phyloP scores from a whole-genome alignment of 1,284 basidiomycete genomes.

The Ustilago shanxiensis region DNA sequence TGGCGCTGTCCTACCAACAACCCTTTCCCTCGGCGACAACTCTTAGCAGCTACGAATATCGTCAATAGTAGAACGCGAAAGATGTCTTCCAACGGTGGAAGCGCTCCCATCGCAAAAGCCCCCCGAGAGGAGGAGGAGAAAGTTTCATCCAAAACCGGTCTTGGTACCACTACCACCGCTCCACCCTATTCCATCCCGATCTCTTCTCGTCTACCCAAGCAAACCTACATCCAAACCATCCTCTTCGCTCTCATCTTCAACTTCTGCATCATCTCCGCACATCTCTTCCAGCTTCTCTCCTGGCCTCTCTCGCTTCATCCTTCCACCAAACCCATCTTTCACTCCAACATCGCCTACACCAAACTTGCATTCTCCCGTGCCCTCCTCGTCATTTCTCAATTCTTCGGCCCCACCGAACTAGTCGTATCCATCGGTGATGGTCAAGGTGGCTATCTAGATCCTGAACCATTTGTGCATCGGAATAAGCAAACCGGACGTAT shows the following conservation, averaged over 20 bases:
- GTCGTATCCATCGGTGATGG: conserved; percentile 58
- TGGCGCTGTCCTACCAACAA: not conserved
- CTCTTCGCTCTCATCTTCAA: conserved; percentile 59
- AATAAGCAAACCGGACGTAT: conserved; percentile 47
- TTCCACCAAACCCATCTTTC: conserved; percentile 34
- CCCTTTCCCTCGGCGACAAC: not conserved
- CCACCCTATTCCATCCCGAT: conserved; percentile 51
- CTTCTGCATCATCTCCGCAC: conserved; percentile 47
- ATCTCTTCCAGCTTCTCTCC: conserved; percentile 52
- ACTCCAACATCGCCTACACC: conserved; percentile 48
- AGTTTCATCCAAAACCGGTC: conserved; percentile 35
- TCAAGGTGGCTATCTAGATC: conserved; percentile 50
- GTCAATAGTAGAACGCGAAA: not conserved
- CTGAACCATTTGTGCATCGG: conserved; percentile 47
- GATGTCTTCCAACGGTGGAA: not conserved
- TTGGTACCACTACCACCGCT: conserved; percentile 15
- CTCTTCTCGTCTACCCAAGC: conserved; percentile 29
- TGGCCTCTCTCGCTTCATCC: conserved; percentile 51
- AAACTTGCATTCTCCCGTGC: conserved; percentile 50
- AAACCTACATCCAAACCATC: conserved; percentile 41
- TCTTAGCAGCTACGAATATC: too few relatives aligned
- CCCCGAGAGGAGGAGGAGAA: conserved; percentile 14
- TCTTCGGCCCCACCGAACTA: conserved; percentile 61
- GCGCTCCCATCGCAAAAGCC: conserved; percentile 1
- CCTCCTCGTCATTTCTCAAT: conserved; percentile 57